Percentiles rank a stretch among this genome's conserved stretches.
phyloP scores from a whole-genome alignment of 148 eudicot species.

The Persicaria tinctoria region DNA sequence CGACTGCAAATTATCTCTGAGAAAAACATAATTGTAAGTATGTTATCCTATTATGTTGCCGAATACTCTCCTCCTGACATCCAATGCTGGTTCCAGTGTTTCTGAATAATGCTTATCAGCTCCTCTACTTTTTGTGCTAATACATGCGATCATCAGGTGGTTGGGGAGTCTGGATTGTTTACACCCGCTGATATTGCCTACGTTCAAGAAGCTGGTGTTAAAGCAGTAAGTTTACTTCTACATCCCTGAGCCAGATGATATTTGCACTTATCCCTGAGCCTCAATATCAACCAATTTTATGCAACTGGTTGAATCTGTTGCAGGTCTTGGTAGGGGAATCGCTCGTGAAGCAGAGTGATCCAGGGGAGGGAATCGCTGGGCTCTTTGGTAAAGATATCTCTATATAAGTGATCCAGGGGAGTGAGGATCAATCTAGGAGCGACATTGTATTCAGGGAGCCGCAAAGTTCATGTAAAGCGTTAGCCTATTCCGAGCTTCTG shows the following conservation, averaged over 20 bases:
- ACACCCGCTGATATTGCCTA: slow-evolving; percentile 89
- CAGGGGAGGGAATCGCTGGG: slow-evolving; percentile 50
- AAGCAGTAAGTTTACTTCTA: slow-evolving; percentile 47
- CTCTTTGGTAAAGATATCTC: slow-evolving; percentile 89
- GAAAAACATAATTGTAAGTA: slow-evolving; percentile 70
- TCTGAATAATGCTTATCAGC: neutral
- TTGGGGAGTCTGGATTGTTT: slow-evolving; percentile 91
- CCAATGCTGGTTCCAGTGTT: neutral
- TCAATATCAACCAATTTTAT: neutral
- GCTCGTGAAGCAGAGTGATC: slow-evolving; percentile 71
- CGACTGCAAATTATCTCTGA: slow-evolving; percentile 53
- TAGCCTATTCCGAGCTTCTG: neutral
- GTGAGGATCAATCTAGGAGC: neutral
- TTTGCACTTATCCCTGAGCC: too few relatives aligned
- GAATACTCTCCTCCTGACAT: neutral
- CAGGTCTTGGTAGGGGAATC: slow-evolving; percentile 99
- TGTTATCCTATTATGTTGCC: neutral
- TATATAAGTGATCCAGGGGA: slow-evolving; percentile 14
- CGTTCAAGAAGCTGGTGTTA: slow-evolving; percentile 92
- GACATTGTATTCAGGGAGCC: neutral
- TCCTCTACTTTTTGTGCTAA: neutral
- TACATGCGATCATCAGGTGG: slow-evolving; percentile 52
- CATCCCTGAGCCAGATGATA: too few relatives aligned
- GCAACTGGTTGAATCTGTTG: neutral
- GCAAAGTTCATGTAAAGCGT: neutral